Percentiles rank a stretch among this genome's conserved stretches.
phyloP scores from a whole-genome alignment of 805 yeast genomes.

The Yamadazyma sp. region DNA sequence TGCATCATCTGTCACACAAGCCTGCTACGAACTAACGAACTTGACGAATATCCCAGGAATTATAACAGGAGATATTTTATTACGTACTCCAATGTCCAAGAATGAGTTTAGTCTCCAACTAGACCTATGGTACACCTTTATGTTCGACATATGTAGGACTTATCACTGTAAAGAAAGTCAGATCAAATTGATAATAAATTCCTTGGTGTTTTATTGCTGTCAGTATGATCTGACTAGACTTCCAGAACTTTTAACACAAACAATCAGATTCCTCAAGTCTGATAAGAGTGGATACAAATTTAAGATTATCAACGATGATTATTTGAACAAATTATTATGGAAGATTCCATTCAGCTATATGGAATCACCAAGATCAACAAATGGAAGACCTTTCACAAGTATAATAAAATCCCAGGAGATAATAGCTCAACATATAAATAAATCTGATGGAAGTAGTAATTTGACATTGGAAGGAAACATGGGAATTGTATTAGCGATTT shows the following conservation, averaged over 20 bases:
- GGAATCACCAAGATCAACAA: constrained; percentile 5
- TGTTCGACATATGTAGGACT: constrained; percentile 19
- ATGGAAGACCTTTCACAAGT: constrained; percentile 1
- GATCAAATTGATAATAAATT: constrained; percentile 20
- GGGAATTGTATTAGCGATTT: constrained; percentile 34
- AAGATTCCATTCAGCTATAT: constrained; percentile 19
- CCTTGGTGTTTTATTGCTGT: constrained; percentile 25
- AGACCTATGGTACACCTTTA: constrained; percentile 34
- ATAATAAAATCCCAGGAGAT: constrained; percentile 12
- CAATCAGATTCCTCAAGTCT: constrained; percentile 18
- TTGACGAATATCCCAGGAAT: constrained; percentile 34
- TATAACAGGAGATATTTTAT: constrained; percentile 34
- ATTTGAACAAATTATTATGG: constrained; percentile 26
- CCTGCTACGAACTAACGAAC: constrained; percentile 30
- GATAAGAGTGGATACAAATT: constrained; percentile 19
- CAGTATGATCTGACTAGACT: constrained; percentile 22
- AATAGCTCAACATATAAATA: constrained; percentile 1
- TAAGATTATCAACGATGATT: constrained; percentile 19
- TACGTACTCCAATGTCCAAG: constrained; percentile 32
- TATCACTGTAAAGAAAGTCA: constrained; percentile 19
- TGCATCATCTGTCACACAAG: constrained; percentile 26
- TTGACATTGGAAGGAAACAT: constrained; percentile 30
- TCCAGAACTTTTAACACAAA: constrained; percentile 15
- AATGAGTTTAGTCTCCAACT: constrained; percentile 31
- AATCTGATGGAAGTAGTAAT: background rate